These are phyloP conservation scores for Sphaerulina musiva DNA, from an alignment of 2,329 filamentous ascomycete genomes.

Conservation along the genomic window DNA sequence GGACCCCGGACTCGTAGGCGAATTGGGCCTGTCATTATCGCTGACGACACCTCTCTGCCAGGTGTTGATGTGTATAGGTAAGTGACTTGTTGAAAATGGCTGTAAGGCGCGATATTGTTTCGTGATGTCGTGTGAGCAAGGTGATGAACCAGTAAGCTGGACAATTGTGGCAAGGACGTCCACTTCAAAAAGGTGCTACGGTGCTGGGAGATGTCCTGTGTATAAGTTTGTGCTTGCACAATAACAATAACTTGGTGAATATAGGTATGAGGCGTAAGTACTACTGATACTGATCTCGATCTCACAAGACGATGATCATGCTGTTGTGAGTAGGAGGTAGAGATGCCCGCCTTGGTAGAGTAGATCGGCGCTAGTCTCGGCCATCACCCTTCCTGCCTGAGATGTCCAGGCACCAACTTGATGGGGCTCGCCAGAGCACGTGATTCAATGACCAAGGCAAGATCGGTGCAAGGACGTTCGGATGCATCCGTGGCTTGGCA, in stretches of 20 bases:
- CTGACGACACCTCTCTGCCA: background rate
- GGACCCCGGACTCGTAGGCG: constrained; percentile 70
- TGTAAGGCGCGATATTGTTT: background rate
- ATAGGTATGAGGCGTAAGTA: background rate
- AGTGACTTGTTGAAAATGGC: too few relatives aligned
- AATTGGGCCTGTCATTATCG: constrained; percentile 44
- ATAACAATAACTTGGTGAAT: background rate
- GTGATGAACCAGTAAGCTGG: background rate
- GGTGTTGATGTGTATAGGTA: background rate
- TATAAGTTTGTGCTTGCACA: background rate
- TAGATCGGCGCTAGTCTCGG: too few relatives aligned
- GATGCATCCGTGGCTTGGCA: too few relatives aligned
- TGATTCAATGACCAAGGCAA: too few relatives aligned
- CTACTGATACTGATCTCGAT: background rate
- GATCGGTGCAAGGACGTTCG: too few relatives aligned
- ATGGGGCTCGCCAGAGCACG: too few relatives aligned
- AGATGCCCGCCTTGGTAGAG: background rate
- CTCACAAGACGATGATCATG: background rate
- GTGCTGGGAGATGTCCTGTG: background rate
- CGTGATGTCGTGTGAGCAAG: background rate
- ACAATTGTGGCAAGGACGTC: constrained; percentile 10
- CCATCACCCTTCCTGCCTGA: too few relatives aligned
- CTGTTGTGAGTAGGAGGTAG: background rate
- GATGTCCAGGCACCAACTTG: too few relatives aligned
- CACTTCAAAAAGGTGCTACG: constrained; percentile 9